Percentiles rank a stretch among this genome's conserved stretches.
Conservation (phyloP, 2,329 filamentous ascomycete genomes). For the Sphaerulina musiva region DNA sequence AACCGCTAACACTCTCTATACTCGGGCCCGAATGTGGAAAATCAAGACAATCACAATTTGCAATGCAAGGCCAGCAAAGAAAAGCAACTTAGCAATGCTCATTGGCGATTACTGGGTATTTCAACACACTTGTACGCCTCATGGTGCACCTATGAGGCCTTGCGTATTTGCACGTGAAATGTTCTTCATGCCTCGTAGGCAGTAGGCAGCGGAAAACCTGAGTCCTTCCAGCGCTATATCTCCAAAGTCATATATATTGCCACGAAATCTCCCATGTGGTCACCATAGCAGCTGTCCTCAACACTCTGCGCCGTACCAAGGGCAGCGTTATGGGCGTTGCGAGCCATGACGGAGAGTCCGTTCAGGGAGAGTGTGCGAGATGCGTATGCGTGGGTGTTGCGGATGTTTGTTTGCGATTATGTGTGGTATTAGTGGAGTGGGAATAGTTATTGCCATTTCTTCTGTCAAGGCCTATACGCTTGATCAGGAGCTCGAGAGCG, state of each 20-base stretch:
- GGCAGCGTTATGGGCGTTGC: background rate
- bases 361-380: constrained; percentile 12
- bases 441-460: constrained; percentile 13
- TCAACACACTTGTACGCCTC: background rate
- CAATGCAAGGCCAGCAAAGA: background rate
- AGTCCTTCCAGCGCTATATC: background rate
- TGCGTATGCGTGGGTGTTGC: constrained; percentile 21
- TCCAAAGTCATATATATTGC: background rate
- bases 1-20: no score
- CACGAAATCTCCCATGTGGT: no score
- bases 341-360: constrained; percentile 10
- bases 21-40: no score
- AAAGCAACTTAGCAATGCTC: background rate
- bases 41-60: background rate
- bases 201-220: background rate
- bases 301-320: background rate
- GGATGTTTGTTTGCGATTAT: constrained; percentile 23
- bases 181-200: background rate
- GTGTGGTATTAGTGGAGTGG: constrained; percentile 23
- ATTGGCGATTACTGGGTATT: background rate
- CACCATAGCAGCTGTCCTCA: no score
- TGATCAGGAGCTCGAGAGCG: constrained; percentile 15
- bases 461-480: constrained; percentile 16
- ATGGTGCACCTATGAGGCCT: background rate
- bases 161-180: background rate